Base-by-base conservation (phyloP, 1,139 yeast genomes). In the Kurtzmaniella natalensis region DNA sequence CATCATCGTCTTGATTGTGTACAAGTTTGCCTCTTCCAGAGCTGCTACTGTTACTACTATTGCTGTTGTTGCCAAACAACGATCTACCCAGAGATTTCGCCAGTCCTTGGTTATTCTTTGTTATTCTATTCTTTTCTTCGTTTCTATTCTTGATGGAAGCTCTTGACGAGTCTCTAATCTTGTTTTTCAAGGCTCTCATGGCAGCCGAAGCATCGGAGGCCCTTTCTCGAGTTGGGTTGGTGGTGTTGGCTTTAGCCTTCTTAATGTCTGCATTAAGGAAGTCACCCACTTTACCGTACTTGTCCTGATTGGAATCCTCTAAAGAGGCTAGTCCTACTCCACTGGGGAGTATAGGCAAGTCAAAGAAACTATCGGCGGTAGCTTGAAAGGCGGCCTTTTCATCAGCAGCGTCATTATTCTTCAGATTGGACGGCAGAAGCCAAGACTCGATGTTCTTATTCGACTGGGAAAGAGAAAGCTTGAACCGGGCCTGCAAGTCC, bases 401-500 rank as follows among this genome's bases (percentile, higher is more conserved):
- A 11, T 33, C 32, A 10, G 40, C 6, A 9, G 10, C 6, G 16
- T 26, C 21, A 3, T 8, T 20, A 9, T 31, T 21, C 13, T 36
- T 32, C 11, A 21, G 14, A 7, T 29, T n/a, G 9, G 28, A 25
- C 7, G 57, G 59, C 23, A 44, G 47, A 33, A 75, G 55, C 81
- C 81, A 76, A 21, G 62, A 57, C 28, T 53, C 35, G 0, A 70
- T 70, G 27, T 53, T 60, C 14, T 53, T 44, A 38, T 64, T 64
- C 19, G 61, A 63, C 27, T 58, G 59, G 6, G 64, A 45, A 11
- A 74, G 49, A 4, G 71, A 63, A 7, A 68, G 56, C 46, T 70
- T 76, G 45, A 74, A 64, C 40, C 59, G 59, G 11, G 75, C 64
- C 43, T 71, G 80, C 10, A 75, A 56, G 26, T 63, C 67, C 40